Percentiles rank a stretch among this genome's conserved stretches.
Evolutionary conservation across 495 filamentous ascomycete genomes (phyloP).

Genomic region (Choiromyces venosus): DNA sequence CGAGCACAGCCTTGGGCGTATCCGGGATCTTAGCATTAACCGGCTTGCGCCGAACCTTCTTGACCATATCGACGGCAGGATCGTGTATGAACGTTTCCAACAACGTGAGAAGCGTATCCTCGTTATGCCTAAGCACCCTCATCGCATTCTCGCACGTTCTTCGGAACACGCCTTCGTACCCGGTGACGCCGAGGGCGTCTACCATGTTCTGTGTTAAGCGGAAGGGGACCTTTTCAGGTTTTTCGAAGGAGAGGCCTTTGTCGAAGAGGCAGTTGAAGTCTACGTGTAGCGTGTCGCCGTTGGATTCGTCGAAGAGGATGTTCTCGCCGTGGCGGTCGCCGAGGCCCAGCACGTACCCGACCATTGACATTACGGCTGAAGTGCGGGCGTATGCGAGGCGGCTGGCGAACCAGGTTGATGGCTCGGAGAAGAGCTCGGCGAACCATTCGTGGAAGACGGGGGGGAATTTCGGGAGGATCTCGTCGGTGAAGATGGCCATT

Average conservation of each 20-base stretch:
- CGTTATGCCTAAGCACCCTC: slow-evolving; percentile 74
- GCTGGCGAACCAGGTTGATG: slow-evolving; percentile 83
- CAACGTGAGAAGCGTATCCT: slow-evolving; percentile 94
- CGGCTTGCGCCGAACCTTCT: slow-evolving; percentile 53
- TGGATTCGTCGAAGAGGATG: slow-evolving; percentile 88
- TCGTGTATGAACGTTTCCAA: slow-evolving; percentile 95
- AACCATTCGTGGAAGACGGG: slow-evolving; percentile 92
- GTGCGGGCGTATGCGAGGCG: slow-evolving; percentile 88
- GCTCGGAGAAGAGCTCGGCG: slow-evolving; percentile 85
- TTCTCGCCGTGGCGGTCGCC: slow-evolving; percentile 99
- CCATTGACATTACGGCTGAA: slow-evolving; percentile 95
- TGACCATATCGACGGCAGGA: slow-evolving; percentile 84
- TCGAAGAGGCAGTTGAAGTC: slow-evolving; percentile 99
- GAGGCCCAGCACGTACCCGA: slow-evolving; percentile 88
- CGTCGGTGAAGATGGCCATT: slow-evolving; percentile 60
- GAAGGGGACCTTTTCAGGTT: slow-evolving; percentile 95
- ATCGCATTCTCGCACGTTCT: slow-evolving; percentile 84
- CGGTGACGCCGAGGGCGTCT: slow-evolving; percentile 88
- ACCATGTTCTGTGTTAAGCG: slow-evolving; percentile 97
- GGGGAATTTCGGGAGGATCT: slow-evolving; percentile 62
- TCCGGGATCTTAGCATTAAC: slow-evolving; percentile 58
- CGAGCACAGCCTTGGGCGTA: slow-evolving; percentile 82
- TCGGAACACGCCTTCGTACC: slow-evolving; percentile 83
- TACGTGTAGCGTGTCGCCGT: slow-evolving; percentile 91
- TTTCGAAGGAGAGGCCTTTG: slow-evolving; percentile 92